phyloP scores from a whole-genome alignment of 2,329 filamentous ascomycete species.

The Phaeophleospora eucalypticola region DNA sequence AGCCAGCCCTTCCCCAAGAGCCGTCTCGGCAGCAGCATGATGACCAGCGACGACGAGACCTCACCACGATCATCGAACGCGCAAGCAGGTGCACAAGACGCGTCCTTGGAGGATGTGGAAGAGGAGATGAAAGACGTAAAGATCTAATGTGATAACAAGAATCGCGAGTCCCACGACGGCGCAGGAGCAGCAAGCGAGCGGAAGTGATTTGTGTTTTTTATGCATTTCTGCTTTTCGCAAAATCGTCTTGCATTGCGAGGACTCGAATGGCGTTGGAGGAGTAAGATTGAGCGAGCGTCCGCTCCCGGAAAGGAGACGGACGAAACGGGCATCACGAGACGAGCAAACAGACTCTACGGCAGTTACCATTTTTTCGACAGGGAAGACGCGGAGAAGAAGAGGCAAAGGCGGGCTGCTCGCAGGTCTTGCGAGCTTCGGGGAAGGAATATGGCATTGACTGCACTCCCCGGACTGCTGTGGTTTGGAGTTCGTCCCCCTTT shows the following conservation, averaged over 20 bases:
- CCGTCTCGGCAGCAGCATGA: constrained; percentile 19
- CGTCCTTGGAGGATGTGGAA: constrained; percentile 14
- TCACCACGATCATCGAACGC: constrained; percentile 13
- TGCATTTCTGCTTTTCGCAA: constrained; percentile 1
- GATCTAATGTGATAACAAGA: constrained; percentile 37
- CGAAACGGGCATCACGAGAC: not conserved
- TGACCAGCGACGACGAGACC: constrained; percentile 21
- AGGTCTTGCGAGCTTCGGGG: not conserved
- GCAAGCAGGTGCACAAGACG: constrained; percentile 14
- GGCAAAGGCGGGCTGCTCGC: too few species aligned
- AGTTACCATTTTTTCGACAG: not conserved
- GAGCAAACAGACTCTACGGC: not conserved
- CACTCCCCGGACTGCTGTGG: too few species aligned
- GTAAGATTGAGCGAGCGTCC: constrained; percentile 4
- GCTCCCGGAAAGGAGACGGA: not conserved
- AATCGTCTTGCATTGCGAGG: constrained; percentile 3
- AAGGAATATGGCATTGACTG: not conserved
- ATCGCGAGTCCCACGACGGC: constrained; percentile 3
- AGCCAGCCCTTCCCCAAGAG: constrained; percentile 18
- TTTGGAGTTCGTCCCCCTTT: too few species aligned
- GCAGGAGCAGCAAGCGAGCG: constrained; percentile 3
- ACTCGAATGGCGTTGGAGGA: constrained; percentile 11
- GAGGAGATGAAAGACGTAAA: constrained; percentile 48
- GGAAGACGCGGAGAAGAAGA: too few species aligned
- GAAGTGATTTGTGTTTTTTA: not conserved